Percentiles rank a stretch among this genome's conserved stretches.
Evolutionary conservation across 176 grass and related monocot genomes (phyloP).

Genomic region (Oryza punctata): DNA sequence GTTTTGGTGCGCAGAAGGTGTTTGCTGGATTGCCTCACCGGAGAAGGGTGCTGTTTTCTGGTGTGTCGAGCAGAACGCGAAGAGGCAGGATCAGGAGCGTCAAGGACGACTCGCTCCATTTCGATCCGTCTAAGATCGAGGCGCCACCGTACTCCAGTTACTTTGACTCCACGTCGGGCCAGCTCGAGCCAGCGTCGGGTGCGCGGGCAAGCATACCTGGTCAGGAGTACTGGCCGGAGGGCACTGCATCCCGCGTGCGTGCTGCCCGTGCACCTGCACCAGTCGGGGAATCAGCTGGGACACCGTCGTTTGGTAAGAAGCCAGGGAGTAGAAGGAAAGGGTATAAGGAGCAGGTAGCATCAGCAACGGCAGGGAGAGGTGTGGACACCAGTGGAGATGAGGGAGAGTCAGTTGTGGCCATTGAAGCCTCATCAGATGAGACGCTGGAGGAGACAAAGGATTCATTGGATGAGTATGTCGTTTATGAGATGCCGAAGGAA

Average conservation of each 20-base stretch:
- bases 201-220: conserved; percentile 77
- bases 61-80: neutral
- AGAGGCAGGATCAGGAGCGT: conserved; percentile 44
- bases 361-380: conserved; percentile 25
- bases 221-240: conserved; percentile 90
- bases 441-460: conserved; percentile 44
- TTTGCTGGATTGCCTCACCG: conserved; percentile 43
- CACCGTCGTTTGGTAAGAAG: conserved; percentile 72
- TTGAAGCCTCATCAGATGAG: conserved; percentile 47
- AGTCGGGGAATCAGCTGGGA: conserved; percentile 53
- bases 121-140: conserved; percentile 81
- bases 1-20: conserved; percentile 44
- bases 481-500: conserved; percentile 71
- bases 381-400: conserved; percentile 39
- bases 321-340: conserved; percentile 85
- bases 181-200: conserved; percentile 83
- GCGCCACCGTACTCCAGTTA: conserved; percentile 79
- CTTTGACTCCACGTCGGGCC: conserved; percentile 78
- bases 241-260: conserved; percentile 59
- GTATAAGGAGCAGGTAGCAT: conserved; percentile 43
- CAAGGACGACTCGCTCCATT: conserved; percentile 62
- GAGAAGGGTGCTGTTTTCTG: conserved; percentile 23
- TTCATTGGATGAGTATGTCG: conserved; percentile 65
- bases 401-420: conserved; percentile 22
- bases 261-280: conserved; percentile 85